Evolutionary conservation across 495 filamentous ascomycete species (phyloP), one percentile per base, ranked within the genome.

Genomic region (Gamarada debralockiae): DNA sequence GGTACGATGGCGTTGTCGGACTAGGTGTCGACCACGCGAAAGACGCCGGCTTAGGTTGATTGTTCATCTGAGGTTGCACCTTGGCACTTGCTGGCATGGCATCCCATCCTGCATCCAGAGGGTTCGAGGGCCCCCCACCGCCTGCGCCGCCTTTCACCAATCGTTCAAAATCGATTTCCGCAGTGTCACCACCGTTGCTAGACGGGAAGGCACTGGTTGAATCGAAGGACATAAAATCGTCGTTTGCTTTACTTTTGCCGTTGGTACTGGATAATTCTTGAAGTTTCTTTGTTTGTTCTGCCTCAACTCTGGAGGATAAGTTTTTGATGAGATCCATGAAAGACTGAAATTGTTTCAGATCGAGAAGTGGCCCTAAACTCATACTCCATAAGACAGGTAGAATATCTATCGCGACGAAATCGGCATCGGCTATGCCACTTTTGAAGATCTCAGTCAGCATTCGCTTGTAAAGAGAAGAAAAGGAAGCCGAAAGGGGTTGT

Each of bases 391-490:
- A 73, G 27, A 90, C 75, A 0, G 93, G 95, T 14, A 98, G 70
- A 24, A 95, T 81, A 48, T 97, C 92, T 73, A 93, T 79, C 2
- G 95, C 93, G 24, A 97, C 78, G 60, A 95, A 97, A n/a, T 97
- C 93, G 3, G 86, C 76, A 61, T 97, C 93, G 3, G 86, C 91
- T 22, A 89, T 73, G 20, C 74, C 78, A n/a, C n/a, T n/a, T n/a
- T n/a, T n/a, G n/a, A n/a, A n/a, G n/a, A n/a, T n/a, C n/a, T n/a
- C n/a, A n/a, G n/a, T n/a, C n/a, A n/a, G n/a, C n/a, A n/a, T n/a
- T n/a, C n/a, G n/a, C n/a, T n/a, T n/a, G n/a, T n/a, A n/a, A n/a
- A n/a, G n/a, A n/a, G n/a, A n/a, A n/a, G n/a, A n/a, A n/a, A n/a
- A n/a, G n/a, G n/a, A n/a, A n/a, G n/a, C n/a, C n/a, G n/a, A n/a